These are phyloP conservation scores for Aureobasidium sp. DNA, from an alignment of 2,329 filamentous ascomycete genomes.

Conservation along the genomic window DNA sequence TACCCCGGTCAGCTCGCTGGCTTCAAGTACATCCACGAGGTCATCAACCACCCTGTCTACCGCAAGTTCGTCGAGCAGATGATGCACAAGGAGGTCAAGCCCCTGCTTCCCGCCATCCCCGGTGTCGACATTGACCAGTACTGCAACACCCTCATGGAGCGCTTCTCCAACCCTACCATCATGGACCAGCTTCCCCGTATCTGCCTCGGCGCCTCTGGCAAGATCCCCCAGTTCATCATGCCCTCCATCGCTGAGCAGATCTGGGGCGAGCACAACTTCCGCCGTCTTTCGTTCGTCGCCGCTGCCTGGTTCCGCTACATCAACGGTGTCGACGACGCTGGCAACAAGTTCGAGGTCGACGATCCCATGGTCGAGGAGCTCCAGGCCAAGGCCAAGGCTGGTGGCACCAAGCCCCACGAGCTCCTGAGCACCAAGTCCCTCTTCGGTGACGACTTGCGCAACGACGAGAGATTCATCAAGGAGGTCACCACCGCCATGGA, in stretches of 20 bases:
- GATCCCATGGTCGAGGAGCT: constrained; percentile 44
- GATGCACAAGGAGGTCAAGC: constrained; percentile 49
- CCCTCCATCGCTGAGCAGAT: constrained; percentile 40
- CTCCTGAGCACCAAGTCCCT: constrained; percentile 40
- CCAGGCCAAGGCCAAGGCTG: constrained; percentile 36
- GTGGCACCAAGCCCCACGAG: constrained; percentile 33
- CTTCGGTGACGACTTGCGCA: constrained; percentile 45
- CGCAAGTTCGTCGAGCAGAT: constrained; percentile 43
- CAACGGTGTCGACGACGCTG: constrained; percentile 42
- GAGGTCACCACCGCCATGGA: constrained; percentile 42
- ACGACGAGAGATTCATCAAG: constrained; percentile 39
- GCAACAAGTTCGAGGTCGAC: constrained; percentile 34
- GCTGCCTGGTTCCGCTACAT: constrained; percentile 46
- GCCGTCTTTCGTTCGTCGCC: constrained; percentile 41
- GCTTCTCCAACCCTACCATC: constrained; percentile 49
- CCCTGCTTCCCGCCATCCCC: constrained; percentile 41
- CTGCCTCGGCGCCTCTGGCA: constrained; percentile 44
- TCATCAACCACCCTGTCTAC: constrained; percentile 42
- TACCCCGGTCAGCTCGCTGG: constrained; percentile 45
- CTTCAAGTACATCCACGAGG: constrained; percentile 47
- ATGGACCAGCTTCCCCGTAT: constrained; percentile 47
- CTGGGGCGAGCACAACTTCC: constrained; percentile 32
- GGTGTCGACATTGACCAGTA: constrained; percentile 45
- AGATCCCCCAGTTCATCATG: constrained; percentile 46
- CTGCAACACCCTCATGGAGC: constrained; percentile 45